These are phyloP conservation scores for Rosa hybrid DNA, from an alignment of 331 rosid genomes.

Conservation along the genomic window DNA sequence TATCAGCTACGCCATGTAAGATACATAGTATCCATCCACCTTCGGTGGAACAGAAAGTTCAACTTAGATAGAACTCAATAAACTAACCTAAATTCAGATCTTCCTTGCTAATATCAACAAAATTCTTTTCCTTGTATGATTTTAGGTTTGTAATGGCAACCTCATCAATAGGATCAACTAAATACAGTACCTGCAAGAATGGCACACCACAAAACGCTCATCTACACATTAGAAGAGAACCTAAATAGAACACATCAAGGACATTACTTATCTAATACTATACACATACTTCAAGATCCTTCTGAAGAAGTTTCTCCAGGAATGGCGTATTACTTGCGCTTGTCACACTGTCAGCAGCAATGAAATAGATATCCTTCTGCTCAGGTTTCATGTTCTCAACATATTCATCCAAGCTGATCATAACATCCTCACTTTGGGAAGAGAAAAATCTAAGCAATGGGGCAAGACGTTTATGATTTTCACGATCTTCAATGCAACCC, in stretches of 20 bases:
- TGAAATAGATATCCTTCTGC: conserved; percentile 89
- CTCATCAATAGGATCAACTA: conserved; percentile 97
- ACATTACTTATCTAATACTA: background rate
- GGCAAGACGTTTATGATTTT: conserved; percentile 92
- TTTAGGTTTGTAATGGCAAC: conserved; percentile 91
- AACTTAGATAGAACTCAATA: background rate
- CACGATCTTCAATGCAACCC: conserved; percentile 98
- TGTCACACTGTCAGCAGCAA: conserved; percentile 89
- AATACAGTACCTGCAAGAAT: conserved; percentile 67
- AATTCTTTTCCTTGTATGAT: conserved; percentile 86
- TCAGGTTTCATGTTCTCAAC: conserved; percentile 94
- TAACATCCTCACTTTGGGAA: conserved; percentile 77
- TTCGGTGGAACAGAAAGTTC: background rate
- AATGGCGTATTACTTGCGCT: conserved; percentile 93
- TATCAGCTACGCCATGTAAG: background rate
- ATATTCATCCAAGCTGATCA: conserved; percentile 92
- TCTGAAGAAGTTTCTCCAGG: conserved; percentile 81
- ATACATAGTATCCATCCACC: background rate
- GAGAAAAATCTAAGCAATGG: conserved; percentile 94
- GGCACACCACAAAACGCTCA: conserved; percentile 23
- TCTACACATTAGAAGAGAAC: background rate
- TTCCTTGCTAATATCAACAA: conserved; percentile 96
- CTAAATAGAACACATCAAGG: background rate
- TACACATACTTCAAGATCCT: conserved; percentile 73
- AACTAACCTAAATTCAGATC: conserved; percentile 83